Conservation (phyloP, 2,329 filamentous ascomycete genomes). For the Curvularia eragrostidis region DNA sequence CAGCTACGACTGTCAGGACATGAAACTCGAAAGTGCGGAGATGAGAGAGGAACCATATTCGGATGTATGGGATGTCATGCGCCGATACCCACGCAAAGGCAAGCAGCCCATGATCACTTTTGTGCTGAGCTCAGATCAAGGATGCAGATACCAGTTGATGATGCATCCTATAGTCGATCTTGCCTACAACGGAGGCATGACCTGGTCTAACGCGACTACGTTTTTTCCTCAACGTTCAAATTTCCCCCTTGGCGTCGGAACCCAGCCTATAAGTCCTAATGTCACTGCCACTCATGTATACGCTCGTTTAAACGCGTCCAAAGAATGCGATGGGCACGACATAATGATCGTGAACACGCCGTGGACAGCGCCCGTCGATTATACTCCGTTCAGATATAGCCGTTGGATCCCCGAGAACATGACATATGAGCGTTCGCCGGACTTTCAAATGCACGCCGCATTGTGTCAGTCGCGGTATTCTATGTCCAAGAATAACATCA, state of each 20-base stretch:
- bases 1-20: not conserved
- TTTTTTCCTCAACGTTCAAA: too few species aligned
- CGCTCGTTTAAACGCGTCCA: conserved; percentile 19
- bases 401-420: not conserved
- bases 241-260: too few species aligned
- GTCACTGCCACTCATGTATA: conserved; percentile 10
- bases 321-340: conserved; percentile 20
- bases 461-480: conserved; percentile 17
- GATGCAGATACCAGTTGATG: too few species aligned
- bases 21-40: not conserved
- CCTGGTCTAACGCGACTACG: too few species aligned
- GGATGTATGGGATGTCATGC: conserved; percentile 4
- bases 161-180: too few species aligned
- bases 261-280: too few species aligned
- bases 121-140: conserved; percentile 7
- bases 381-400: not conserved
- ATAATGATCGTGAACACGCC: conserved; percentile 28
- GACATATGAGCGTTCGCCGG: conserved; percentile 20
- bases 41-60: too few species aligned
- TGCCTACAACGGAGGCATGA: too few species aligned
- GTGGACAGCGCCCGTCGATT: conserved; percentile 18
- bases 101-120: conserved; percentile 24
- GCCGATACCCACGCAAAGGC: conserved; percentile 18
- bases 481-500: not conserved
- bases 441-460: conserved; percentile 22